Conservation (phyloP, 805 yeast species). For the Scheffersomyces spartinae region DNA sequence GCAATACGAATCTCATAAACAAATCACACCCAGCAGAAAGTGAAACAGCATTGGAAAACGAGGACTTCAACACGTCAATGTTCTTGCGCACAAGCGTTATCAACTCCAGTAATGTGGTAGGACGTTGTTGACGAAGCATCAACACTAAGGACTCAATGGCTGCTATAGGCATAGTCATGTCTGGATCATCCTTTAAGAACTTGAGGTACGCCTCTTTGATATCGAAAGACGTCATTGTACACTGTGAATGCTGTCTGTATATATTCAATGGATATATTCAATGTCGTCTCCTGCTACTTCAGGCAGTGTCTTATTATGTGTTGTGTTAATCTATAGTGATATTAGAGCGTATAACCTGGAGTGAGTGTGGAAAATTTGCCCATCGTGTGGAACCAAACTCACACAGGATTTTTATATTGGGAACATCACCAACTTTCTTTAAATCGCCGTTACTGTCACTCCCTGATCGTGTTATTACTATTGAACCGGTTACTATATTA, state of each 20-base stretch:
- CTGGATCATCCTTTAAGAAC: slow-evolving; percentile 82
- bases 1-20: slow-evolving; percentile 83
- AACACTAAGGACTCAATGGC: slow-evolving; percentile 93
- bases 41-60: slow-evolving; percentile 86
- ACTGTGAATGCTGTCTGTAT: background rate
- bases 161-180: slow-evolving; percentile 98
- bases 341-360: background rate
- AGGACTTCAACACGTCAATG: slow-evolving; percentile 57
- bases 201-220: slow-evolving; percentile 70
- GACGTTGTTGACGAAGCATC: slow-evolving; percentile 69
- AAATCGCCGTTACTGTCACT: background rate
- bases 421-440: background rate
- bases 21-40: slow-evolving; percentile 96
- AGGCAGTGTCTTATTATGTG: no score
- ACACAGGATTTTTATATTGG: no score
- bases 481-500: background rate
- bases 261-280: no score
- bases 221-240: slow-evolving; percentile 38
- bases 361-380: background rate
- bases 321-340: background rate
- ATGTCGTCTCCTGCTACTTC: no score
- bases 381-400: slow-evolving; percentile 2
- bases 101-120: slow-evolving; percentile 88
- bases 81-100: slow-evolving; percentile 73
- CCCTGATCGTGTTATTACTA: background rate